Conservation (phyloP, 2,329 filamentous ascomycete genomes). For the Exophiala xenobiotica region DNA sequence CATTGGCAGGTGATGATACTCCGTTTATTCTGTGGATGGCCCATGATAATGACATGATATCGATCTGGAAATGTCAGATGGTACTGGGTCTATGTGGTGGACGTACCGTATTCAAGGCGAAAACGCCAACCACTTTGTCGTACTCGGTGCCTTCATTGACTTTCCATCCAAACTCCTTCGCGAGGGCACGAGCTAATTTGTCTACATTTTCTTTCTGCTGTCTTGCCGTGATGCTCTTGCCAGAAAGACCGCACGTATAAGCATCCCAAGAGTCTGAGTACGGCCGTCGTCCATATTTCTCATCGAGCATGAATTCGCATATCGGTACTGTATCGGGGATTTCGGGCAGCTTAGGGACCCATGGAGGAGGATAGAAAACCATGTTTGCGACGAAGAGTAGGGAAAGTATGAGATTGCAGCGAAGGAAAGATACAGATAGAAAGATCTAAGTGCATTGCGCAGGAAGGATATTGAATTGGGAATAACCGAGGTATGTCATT, state of each 20-base stretch:
- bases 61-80: constrained; percentile 53
- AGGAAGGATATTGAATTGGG: no score
- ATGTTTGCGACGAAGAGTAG: constrained; percentile 36
- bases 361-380: constrained; percentile 47
- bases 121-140: constrained; percentile 76
- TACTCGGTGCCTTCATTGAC: constrained; percentile 71
- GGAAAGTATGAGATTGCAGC: no score
- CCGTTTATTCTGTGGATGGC: constrained; percentile 72
- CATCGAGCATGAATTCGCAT: constrained; percentile 73
- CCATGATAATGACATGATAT: constrained; percentile 70
- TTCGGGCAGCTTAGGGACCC: constrained; percentile 47
- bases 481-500: no score
- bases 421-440: no score
- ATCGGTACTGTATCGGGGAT: constrained; percentile 73
- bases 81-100: constrained; percentile 29
- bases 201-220: constrained; percentile 68
- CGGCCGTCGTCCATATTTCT: constrained; percentile 66
- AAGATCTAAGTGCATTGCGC: no score
- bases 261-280: constrained; percentile 64
- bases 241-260: constrained; percentile 74
- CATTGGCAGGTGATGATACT: constrained; percentile 71
- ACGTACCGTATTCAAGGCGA: constrained; percentile 75
- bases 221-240: constrained; percentile 62
- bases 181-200: constrained; percentile 65
- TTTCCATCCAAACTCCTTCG: constrained; percentile 68